These are phyloP conservation scores for Amaranthus hypochondriacus DNA, from an alignment of 148 eudicot genomes.

Conservation along the genomic window DNA sequence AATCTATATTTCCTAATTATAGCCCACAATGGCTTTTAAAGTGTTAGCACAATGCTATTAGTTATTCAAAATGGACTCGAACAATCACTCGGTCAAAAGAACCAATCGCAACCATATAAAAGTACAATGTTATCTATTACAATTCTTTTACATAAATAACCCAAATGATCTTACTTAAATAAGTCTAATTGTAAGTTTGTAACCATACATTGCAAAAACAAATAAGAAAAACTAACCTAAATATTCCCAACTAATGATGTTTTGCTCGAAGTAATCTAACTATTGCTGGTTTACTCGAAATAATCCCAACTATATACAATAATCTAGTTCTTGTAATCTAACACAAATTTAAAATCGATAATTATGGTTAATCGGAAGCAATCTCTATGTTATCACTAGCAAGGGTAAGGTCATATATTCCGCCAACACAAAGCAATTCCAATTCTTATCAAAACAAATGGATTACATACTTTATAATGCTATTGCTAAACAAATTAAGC, in stretches of 20 bases:
- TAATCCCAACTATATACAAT: not conserved
- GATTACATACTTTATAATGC: not conserved
- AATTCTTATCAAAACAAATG: not conserved
- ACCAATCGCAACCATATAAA: not conserved
- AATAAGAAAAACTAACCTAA: too few species aligned
- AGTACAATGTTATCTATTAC: not conserved
- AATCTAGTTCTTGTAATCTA: not conserved
- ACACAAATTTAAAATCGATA: too few species aligned
- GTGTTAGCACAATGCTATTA: not conserved
- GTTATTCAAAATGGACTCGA: not conserved
- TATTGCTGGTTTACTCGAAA: not conserved
- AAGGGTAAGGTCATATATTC: too few species aligned
- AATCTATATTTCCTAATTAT: not conserved
- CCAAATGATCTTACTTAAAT: not conserved
- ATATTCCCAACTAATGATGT: too few species aligned
- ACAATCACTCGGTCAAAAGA: not conserved
- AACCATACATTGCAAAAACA: too few species aligned
- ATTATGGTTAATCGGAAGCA: too few species aligned
- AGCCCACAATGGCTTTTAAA: too few species aligned
- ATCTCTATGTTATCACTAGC: too few species aligned
- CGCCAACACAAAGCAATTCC: too few species aligned
- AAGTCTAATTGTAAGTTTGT: not conserved
- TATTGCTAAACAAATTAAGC: not conserved
- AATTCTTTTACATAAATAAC: not conserved
- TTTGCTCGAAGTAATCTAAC: not conserved